These are phyloP conservation scores for Yamadazyma jaroonii DNA, from an alignment of 1,139 yeast species.

Conservation along the genomic window DNA sequence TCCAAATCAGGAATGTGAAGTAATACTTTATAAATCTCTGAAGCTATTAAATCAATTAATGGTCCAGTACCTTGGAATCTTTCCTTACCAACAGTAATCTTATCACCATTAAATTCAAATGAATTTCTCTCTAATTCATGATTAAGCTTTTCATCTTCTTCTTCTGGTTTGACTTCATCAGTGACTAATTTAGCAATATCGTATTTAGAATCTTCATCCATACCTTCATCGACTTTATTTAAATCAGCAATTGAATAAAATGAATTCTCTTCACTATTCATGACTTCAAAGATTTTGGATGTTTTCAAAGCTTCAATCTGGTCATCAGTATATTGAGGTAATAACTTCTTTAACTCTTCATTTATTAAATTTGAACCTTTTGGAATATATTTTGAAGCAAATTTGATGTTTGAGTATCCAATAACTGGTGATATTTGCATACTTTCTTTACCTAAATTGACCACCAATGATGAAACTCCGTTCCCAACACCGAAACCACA, in stretches of 20 bases:
- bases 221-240: slow-evolving; percentile 28
- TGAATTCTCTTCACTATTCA: slow-evolving; percentile 50
- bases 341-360: slow-evolving; percentile 41
- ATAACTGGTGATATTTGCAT: slow-evolving; percentile 78
- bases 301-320: slow-evolving; percentile 77
- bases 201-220: slow-evolving; percentile 61
- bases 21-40: slow-evolving; percentile 53
- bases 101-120: slow-evolving; percentile 55
- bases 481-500: slow-evolving; percentile 71
- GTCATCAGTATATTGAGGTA: slow-evolving; percentile 55
- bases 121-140: slow-evolving; percentile 62
- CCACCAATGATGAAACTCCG: slow-evolving; percentile 60
- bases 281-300: slow-evolving; percentile 75
- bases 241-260: slow-evolving; percentile 57
- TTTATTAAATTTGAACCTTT: slow-evolving; percentile 69
- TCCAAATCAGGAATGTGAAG: slow-evolving; percentile 59
- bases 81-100: slow-evolving; percentile 73
- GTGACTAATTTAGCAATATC: slow-evolving; percentile 92
- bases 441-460: slow-evolving; percentile 76
- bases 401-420: slow-evolving; percentile 61
- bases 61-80: slow-evolving; percentile 75
- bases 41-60: slow-evolving; percentile 54
- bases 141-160: slow-evolving; percentile 44
- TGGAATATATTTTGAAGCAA: slow-evolving; percentile 47
- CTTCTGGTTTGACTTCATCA: slow-evolving; percentile 29